Evolutionary conservation across 2,329 filamentous ascomycete species (phyloP).

Genomic region (Botryotinia narcissicola): DNA sequence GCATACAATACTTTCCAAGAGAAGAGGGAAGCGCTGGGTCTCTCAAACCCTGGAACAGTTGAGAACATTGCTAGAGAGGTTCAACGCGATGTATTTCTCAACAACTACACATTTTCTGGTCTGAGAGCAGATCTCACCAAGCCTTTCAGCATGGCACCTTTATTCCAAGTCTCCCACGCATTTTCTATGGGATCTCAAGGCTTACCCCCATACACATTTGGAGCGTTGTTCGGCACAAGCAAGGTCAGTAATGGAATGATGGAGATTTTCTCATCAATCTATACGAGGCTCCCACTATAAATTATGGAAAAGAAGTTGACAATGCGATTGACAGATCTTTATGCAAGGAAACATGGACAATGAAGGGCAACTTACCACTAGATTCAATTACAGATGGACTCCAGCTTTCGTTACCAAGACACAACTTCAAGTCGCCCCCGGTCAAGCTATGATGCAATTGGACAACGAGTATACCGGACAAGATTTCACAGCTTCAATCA

Average conservation of each 20-base stretch:
- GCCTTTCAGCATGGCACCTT: slow-evolving; percentile 85
- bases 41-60: slow-evolving; percentile 88
- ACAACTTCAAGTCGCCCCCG: slow-evolving; percentile 79
- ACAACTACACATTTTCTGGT: slow-evolving; percentile 95
- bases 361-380: slow-evolving; percentile 79
- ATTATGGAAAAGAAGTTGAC: slow-evolving; percentile 25
- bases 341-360: slow-evolving; percentile 95
- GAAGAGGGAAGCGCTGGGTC: slow-evolving; percentile 80
- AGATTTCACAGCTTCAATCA: slow-evolving; percentile 91
- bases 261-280: neutral
- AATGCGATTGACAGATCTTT: slow-evolving; percentile 65
- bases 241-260: slow-evolving; percentile 59
- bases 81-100: slow-evolving; percentile 92
- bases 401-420: slow-evolving; percentile 80
- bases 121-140: slow-evolving; percentile 96
- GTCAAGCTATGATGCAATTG: slow-evolving; percentile 81
- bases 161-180: slow-evolving; percentile 97
- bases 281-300: neutral
- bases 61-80: slow-evolving; percentile 90
- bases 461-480: slow-evolving; percentile 93
- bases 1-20: slow-evolving; percentile 79
- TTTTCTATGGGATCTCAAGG: slow-evolving; percentile 89
- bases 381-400: slow-evolving; percentile 92
- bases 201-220: slow-evolving; percentile 92
- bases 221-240: slow-evolving; percentile 87